phyloP scores from a whole-genome alignment of 164 flowering plant genomes.

The Saururus chinensis region DNA sequence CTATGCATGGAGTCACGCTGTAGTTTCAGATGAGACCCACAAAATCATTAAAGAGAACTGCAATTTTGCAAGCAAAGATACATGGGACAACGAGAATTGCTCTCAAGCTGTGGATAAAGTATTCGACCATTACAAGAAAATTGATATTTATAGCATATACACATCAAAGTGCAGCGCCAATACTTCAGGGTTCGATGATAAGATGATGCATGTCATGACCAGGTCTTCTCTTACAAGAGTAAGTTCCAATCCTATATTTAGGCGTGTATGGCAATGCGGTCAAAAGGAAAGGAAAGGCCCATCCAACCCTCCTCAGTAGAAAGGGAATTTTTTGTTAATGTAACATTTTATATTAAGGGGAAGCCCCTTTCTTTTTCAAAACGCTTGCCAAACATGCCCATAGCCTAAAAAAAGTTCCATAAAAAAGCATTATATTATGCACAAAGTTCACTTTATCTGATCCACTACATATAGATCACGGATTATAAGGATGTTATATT shows the following conservation, averaged over 20 bases:
- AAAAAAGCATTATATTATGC: too few species aligned
- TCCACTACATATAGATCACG: too few species aligned
- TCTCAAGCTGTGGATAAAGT: conserved; percentile 47
- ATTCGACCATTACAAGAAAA: conserved; percentile 49
- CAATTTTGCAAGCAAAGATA: conserved; percentile 51
- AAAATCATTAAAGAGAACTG: conserved; percentile 36
- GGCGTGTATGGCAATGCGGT: too few species aligned
- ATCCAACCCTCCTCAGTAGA: too few species aligned
- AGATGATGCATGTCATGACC: conserved; percentile 19
- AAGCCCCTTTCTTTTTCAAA: too few species aligned
- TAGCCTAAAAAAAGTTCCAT: too few species aligned
- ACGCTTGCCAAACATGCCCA: too few species aligned
- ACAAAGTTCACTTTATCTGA: too few species aligned
- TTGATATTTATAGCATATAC: conserved; percentile 88
- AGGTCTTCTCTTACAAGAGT: conserved; percentile 51
- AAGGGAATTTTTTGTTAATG: too few species aligned
- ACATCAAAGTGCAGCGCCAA: conserved; percentile 48
- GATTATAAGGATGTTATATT: too few species aligned
- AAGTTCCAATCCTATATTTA: conserved; percentile 3
- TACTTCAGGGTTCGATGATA: conserved; percentile 18
- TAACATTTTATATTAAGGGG: too few species aligned
- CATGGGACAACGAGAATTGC: conserved; percentile 56
- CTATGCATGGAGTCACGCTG: conserved; percentile 98
- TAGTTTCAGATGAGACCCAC: conserved; percentile 83
- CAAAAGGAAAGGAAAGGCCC: too few species aligned